Base-by-base conservation (phyloP, 768 basidiomycete species). In the Brasilioporus rufonigricans region DNA sequence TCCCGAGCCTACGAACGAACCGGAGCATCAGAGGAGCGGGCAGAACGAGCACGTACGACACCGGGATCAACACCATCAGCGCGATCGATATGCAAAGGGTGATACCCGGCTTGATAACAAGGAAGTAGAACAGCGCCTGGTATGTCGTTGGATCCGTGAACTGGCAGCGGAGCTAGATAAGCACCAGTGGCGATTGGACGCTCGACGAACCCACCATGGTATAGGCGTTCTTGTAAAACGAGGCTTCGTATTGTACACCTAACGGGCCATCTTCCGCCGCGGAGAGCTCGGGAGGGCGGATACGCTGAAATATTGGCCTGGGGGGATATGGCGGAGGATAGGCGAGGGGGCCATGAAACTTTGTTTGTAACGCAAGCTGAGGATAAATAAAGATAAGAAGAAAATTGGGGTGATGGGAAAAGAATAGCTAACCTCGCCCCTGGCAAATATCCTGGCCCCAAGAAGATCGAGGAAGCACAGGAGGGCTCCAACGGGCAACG, bases 91-190 rank as follows among this genome's bases (percentile, higher is more conserved):
- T 73, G 18, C 87, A 73, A 26, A 93, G 70, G 1, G 89, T 90
- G 68, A 92, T 87, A 29, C 82, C 78, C 3, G 91, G 89, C 67
- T 93, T 93, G 75, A 93, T 84, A 47, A 92, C 87, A 56, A 93
- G 79, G 73, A 93, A 93, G 68, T 93, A 92, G 76, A 93, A 92
- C 4, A 93, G 77, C 0, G 91, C 86, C 73, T 89, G 88, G 69
- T 90, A 92, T 18, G 90, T 88, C 5, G 86, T 89, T 36, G 86
- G 74, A 63, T 92, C 90, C 39, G 86, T 85, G 71, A 92, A 92
- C 89, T 91, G 60, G 16, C 19, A 24, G 8, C 14, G 53, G 48
- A 36, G 26, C 11, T 19, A 23, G 48, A 40, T 65, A 38, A 63
- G 57, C n/a, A 47, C 27, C 33, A 33, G 33, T 23, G 5, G 19